Evolutionary conservation across 208 protist genomes (phyloP).

Genomic region (Phytomonas francai): DNA sequence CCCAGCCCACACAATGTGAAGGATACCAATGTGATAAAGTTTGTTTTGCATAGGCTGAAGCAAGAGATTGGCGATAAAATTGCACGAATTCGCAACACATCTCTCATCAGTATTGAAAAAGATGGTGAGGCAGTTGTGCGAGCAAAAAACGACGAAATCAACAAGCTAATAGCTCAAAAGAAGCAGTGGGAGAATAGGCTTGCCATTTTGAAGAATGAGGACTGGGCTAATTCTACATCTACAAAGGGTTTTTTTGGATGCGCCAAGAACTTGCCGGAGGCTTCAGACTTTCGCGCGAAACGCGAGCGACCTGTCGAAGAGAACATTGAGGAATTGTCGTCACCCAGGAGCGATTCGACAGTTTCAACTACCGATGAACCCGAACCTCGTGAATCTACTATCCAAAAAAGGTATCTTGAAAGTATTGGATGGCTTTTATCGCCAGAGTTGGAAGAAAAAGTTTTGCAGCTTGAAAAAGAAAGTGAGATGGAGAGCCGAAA

Average conservation of each 20-base stretch:
- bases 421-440: conserved; percentile 19
- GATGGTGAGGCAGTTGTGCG: conserved; percentile 67
- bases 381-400: not conserved
- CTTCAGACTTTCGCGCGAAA: conserved; percentile 1
- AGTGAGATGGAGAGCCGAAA: conserved; percentile 14
- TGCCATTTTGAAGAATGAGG: conserved; percentile 16
- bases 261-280: conserved; percentile 64
- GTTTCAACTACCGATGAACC: conserved; percentile 5
- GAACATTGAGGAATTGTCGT: not conserved
- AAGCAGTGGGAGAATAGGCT: conserved; percentile 56
- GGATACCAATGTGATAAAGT: conserved; percentile 54
- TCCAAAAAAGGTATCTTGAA: not conserved
- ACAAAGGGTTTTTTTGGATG: conserved; percentile 72
- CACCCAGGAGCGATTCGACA: not conserved
- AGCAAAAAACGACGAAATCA: conserved; percentile 71
- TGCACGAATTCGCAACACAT: conserved; percentile 40
- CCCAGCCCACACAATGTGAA: conserved; percentile 53
- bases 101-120: conserved; percentile 54
- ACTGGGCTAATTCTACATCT: not conserved
- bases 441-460: conserved; percentile 14
- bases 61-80: conserved; percentile 71
- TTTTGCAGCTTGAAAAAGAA: conserved; percentile 23
- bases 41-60: conserved; percentile 55
- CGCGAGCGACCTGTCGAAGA: conserved; percentile 16
- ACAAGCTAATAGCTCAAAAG: conserved; percentile 52